These are phyloP conservation scores for Paraurostyla sp. DNA, from an alignment of 73 alveolate genomes.

Conservation along the genomic window DNA sequence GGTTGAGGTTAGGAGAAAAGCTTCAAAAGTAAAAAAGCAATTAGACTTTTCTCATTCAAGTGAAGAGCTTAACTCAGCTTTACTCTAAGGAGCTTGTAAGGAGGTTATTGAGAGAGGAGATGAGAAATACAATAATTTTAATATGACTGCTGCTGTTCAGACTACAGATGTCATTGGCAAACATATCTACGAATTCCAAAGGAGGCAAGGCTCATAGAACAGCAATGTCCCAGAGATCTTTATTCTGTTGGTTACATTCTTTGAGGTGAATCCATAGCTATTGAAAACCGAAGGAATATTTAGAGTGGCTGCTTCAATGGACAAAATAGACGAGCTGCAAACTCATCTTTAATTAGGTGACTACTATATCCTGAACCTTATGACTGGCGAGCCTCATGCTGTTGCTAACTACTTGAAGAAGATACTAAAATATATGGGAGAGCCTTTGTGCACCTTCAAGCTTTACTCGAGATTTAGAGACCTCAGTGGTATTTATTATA, in stretches of 20 bases:
- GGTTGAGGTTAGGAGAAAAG: background rate
- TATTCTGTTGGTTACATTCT: conserved; percentile 45
- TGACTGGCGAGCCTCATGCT: conserved; percentile 44
- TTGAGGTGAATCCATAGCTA: conserved; percentile 41
- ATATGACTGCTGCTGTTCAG: background rate
- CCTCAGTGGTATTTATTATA: background rate
- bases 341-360: conserved; percentile 45
- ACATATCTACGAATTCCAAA: conserved; percentile 57
- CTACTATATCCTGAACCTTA: background rate
- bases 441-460: conserved; percentile 63
- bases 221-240: conserved; percentile 72
- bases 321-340: conserved; percentile 5
- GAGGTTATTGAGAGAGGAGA: conserved; percentile 32
- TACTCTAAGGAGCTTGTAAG: background rate
- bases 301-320: conserved; percentile 47
- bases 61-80: conserved; percentile 11
- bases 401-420: conserved; percentile 58
- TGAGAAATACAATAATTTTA: conserved; percentile 10
- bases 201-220: background rate
- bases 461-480: conserved; percentile 55
- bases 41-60: too few species aligned
- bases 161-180: conserved; percentile 48
- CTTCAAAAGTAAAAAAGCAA: background rate
- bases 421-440: conserved; percentile 63
- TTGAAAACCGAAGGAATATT: conserved; percentile 66